These are phyloP conservation scores for Helotiales sp. DNA, from an alignment of 2,329 filamentous ascomycete genomes.

Conservation along the genomic window DNA sequence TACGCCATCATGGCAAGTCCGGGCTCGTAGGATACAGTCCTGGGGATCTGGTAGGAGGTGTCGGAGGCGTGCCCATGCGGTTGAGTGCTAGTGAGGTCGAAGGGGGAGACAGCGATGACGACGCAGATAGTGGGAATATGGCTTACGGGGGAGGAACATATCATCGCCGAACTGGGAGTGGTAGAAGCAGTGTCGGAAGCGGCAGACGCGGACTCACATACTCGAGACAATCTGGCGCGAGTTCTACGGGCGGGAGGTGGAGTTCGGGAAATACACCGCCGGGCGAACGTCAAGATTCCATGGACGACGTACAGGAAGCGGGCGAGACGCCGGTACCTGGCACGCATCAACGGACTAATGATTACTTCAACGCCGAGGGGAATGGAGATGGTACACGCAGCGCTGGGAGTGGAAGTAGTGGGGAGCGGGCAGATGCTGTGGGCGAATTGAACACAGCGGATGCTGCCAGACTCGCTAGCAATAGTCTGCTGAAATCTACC, in stretches of 20 bases:
- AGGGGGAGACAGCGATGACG: constrained; percentile 81
- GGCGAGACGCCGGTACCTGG: constrained; percentile 38
- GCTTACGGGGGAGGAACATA: constrained; percentile 51
- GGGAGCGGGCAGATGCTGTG: constrained; percentile 64
- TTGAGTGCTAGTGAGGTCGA: constrained; percentile 96
- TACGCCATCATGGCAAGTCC: constrained; percentile 83
- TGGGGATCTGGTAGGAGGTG: constrained; percentile 68
- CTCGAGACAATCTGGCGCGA: constrained; percentile 46
- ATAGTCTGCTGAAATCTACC: constrained; percentile 61
- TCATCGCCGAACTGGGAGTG: constrained; percentile 75
- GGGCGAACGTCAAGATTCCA: constrained; percentile 39
- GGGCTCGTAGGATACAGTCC: constrained; percentile 78
- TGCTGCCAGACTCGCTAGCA: constrained; percentile 59
- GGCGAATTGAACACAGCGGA: constrained; percentile 54
- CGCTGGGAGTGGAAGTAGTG: constrained; percentile 42
- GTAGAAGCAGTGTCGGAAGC: constrained; percentile 63
- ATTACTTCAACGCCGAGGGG: constrained; percentile 37
- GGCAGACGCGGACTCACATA: constrained; percentile 47
- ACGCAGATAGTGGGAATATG: constrained; percentile 55
- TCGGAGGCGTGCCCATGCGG: constrained; percentile 84
- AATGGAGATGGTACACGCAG: constrained; percentile 38
- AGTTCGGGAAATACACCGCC: constrained; percentile 52
- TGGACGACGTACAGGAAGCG: constrained; percentile 35
- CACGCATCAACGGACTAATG: constrained; percentile 23
- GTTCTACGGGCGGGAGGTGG: constrained; percentile 46